Conservation (phyloP, 768 basidiomycete species). For the Rossbeevera mucosa region DNA sequence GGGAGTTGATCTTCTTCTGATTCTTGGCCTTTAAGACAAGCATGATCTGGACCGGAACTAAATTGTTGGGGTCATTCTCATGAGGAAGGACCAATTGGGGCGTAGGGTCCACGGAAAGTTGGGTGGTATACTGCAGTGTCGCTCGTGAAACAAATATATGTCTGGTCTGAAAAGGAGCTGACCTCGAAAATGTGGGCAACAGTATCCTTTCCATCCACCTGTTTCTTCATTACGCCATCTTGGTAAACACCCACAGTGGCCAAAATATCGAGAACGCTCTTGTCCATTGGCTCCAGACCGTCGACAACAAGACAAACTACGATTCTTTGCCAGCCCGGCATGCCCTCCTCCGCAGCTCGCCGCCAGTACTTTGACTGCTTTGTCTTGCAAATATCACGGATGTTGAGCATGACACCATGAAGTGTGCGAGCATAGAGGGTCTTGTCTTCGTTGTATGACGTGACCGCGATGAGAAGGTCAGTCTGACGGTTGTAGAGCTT, state of each 20-base stretch:
- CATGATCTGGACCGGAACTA: constrained; percentile 91
- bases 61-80: constrained; percentile 83
- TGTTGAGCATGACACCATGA: constrained; percentile 96
- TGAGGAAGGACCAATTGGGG: constrained; percentile 91
- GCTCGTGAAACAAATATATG: constrained; percentile 3
- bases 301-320: constrained; percentile 88
- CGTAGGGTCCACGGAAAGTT: constrained; percentile 86
- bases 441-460: constrained; percentile 92
- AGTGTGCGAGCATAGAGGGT: constrained; percentile 86
- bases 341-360: constrained; percentile 74
- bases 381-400: constrained; percentile 95
- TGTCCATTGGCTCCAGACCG: constrained; percentile 94
- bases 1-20: constrained; percentile 94
- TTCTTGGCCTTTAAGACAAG: constrained; percentile 91
- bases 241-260: constrained; percentile 92
- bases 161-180: constrained; percentile 9
- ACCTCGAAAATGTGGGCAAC: constrained; percentile 97
- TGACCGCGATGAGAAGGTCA: constrained; percentile 91
- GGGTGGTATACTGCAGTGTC: constrained; percentile 79
- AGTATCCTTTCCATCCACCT: constrained; percentile 82
- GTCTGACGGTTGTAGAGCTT: constrained; percentile 87
- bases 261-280: constrained; percentile 83
- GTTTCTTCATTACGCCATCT: constrained; percentile 93
- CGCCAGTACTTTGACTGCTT: constrained; percentile 93
- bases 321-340: constrained; percentile 88